phyloP scores from a whole-genome alignment of 768 basidiomycete genomes.

The Russula ochroleuca region DNA sequence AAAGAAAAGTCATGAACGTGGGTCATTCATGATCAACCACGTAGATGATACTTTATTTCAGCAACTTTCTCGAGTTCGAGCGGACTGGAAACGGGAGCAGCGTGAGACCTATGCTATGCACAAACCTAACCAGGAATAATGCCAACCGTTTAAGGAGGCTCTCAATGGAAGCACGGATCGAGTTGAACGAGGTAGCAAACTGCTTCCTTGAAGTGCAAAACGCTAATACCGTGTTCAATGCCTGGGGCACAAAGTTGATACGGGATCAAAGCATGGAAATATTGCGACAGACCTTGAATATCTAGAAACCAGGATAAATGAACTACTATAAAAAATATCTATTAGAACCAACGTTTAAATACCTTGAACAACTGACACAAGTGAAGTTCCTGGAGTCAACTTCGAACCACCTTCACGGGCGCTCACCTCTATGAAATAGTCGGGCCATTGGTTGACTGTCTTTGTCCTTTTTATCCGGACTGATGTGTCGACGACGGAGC shows the following conservation, averaged over 20 bases:
- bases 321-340: neutral
- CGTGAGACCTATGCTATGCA: slow-evolving; percentile 8
- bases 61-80: slow-evolving; percentile 74
- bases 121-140: neutral
- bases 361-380: slow-evolving; percentile 23
- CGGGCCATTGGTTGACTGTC: slow-evolving; percentile 47
- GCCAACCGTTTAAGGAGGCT: slow-evolving; percentile 66
- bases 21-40: neutral
- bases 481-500: neutral
- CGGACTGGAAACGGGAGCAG: slow-evolving; percentile 45
- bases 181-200: slow-evolving; percentile 73
- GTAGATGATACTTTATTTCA: slow-evolving; percentile 65
- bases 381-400: neutral
- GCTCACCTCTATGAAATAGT: slow-evolving; percentile 54
- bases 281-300: slow-evolving; percentile 18
- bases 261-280: neutral
- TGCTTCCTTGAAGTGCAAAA: slow-evolving; percentile 81
- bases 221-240: slow-evolving; percentile 83
- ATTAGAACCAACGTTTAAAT: neutral
- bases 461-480: neutral
- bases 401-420: slow-evolving; percentile 26
- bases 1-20: slow-evolving; percentile 7
- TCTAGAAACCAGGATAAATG: neutral
- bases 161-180: slow-evolving; percentile 76
- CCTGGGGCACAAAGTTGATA: slow-evolving; percentile 40